Evolutionary conservation across 108 stramenopile genomes (phyloP), one percentile per base, ranked within the genome.

Genomic region (Aurantiochytrium sp.): DNA sequence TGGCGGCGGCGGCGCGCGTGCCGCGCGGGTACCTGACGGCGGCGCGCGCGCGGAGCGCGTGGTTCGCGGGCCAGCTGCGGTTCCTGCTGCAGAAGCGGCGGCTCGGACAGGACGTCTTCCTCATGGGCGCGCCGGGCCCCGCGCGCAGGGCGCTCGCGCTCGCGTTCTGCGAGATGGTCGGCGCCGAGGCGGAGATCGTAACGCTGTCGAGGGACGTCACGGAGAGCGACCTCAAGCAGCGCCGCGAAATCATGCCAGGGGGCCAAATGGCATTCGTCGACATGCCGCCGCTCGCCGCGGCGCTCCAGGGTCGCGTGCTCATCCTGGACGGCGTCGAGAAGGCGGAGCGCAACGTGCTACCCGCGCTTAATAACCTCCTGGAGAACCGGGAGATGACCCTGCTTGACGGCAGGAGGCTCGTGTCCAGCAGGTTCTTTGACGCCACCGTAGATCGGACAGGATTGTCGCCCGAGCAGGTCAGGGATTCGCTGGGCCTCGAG

Each of bases 11-110:
- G 8, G 59, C 22, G 15, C 15, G 59, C 8, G 59, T 65, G 8
- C 59, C 59, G 59, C 59, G 59, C 32, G 32, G 27, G 27, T 65
- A 65, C 34, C 59, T 65, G 59, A 65, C 32, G 32, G 22, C 8
- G 59, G 59, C 27, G 59, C 59, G 59, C 15, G 19, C 8, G 59
- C 27, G 19, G 59, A 65, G 59, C 59, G 32, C 59, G 34, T 65
- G 59, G 59, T 65, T 65, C 34, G 59, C 19, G 59, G 19, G 34
- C 10, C 59, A 81, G 73, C 73, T 97, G 69, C 91, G 91, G 55
- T 97, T 95, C 95, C 95, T 97, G 94, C 85, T 93, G 86, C 91
- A 94, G 68, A 97, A 97, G 91, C 95, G 95, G 88, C 86, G 90
- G 19, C 48, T 96, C 48, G 59, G 87, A 17, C 96, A 97, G 87